Percentiles rank a stretch among this genome's conserved stretches.
These are phyloP conservation scores for Lathyrus tuberosus DNA, from an alignment of 306 rosid genomes.

Conservation along the genomic window DNA sequence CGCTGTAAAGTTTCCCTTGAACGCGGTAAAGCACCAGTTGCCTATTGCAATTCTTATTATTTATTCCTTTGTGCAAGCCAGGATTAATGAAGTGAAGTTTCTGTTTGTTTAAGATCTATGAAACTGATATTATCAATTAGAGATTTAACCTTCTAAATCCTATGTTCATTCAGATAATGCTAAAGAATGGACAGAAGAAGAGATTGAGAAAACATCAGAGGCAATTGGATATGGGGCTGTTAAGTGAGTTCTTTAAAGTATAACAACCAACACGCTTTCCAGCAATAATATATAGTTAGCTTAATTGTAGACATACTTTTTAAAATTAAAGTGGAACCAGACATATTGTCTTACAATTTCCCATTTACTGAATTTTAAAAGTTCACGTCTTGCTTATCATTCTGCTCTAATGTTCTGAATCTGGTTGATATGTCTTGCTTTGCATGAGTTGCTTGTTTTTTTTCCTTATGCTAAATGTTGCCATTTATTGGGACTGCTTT, in stretches of 20 bases:
- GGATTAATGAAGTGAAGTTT: too few relatives aligned
- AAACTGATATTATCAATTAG: too few relatives aligned
- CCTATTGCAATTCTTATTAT: constrained; percentile 13
- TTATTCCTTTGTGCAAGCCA: too few relatives aligned
- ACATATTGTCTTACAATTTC: background rate
- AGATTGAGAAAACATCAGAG: constrained; percentile 72
- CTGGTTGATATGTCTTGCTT: background rate
- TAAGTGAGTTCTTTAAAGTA: constrained; percentile 39
- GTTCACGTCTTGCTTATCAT: constrained; percentile 8
- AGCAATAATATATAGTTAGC: background rate
- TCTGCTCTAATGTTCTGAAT: constrained; percentile 15
- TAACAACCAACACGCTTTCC: background rate
- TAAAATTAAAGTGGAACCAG: background rate
- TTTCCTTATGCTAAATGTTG: background rate
- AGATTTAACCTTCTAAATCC: constrained; percentile 9
- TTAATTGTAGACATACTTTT: background rate
- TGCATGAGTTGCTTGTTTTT: background rate
- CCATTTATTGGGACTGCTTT: constrained; percentile 3
- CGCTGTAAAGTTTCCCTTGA: constrained; percentile 74
- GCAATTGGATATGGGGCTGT: constrained; percentile 66
- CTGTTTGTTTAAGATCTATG: too few relatives aligned
- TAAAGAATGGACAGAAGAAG: constrained; percentile 59
- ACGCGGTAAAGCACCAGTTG: constrained; percentile 62
- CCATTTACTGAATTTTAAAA: background rate
- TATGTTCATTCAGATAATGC: constrained; percentile 1